These are phyloP conservation scores for Colletotrichum sp. DNA, from an alignment of 2,329 filamentous ascomycete species.

Conservation along the genomic window DNA sequence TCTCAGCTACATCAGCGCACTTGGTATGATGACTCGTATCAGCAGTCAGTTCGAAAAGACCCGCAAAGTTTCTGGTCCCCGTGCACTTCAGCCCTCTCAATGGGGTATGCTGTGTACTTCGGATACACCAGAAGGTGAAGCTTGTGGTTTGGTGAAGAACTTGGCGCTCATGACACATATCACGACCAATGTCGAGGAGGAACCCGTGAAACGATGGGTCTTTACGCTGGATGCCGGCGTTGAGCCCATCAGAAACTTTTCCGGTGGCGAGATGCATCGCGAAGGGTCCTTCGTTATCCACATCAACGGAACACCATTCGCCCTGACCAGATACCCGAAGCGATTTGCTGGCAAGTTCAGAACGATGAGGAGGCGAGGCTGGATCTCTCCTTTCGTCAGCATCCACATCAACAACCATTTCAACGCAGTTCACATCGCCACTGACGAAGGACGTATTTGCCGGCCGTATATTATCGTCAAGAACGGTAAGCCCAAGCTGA, in stretches of 20 bases:
- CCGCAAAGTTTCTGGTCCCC: slow-evolving; percentile 91
- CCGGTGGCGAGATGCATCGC: slow-evolving; percentile 84
- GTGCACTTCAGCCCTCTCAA: slow-evolving; percentile 94
- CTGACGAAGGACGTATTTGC: slow-evolving; percentile 96
- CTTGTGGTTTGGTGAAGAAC: slow-evolving; percentile 97
- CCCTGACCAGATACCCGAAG: slow-evolving; percentile 84
- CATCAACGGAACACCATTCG: slow-evolving; percentile 93
- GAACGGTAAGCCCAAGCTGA: slow-evolving; percentile 82
- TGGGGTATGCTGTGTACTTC: slow-evolving; percentile 98
- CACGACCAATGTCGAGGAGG: slow-evolving; percentile 94
- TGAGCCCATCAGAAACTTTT: slow-evolving; percentile 71
- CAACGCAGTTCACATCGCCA: slow-evolving; percentile 90
- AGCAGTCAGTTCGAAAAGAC: slow-evolving; percentile 99
- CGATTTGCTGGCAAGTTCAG: slow-evolving; percentile 86
- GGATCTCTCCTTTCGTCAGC: slow-evolving; percentile 94
- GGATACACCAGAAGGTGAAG: slow-evolving; percentile 97
- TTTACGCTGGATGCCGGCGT: slow-evolving; percentile 88
- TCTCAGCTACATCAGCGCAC: slow-evolving; percentile 92
- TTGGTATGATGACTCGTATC: slow-evolving; percentile 99
- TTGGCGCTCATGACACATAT: slow-evolving; percentile 99
- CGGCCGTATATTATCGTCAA: slow-evolving; percentile 95
- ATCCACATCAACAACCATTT: slow-evolving; percentile 96
- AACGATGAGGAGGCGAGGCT: slow-evolving; percentile 84
- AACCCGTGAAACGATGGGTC: slow-evolving; percentile 84
- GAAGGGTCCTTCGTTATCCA: slow-evolving; percentile 89